phyloP scores from a whole-genome alignment of 1,284 basidiomycete genomes.

The Microbotryum silenes-acaulis region DNA sequence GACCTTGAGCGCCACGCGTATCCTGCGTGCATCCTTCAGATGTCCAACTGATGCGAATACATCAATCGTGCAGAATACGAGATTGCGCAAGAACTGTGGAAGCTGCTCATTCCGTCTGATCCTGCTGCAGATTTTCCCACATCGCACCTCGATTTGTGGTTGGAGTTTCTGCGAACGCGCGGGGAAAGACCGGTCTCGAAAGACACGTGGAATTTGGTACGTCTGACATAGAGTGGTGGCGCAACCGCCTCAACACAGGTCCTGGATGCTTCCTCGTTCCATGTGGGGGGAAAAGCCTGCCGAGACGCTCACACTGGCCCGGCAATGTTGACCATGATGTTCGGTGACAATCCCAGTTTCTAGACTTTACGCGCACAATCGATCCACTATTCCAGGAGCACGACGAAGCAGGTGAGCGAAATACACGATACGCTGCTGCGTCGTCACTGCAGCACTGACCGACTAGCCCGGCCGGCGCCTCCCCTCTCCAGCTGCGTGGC shows the following conservation, averaged over 20 bases:
- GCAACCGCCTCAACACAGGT: constrained; percentile 10
- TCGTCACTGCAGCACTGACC: background rate
- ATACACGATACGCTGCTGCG: background rate
- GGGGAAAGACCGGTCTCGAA: constrained; percentile 78
- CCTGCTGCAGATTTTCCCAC: constrained; percentile 62
- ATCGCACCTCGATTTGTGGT: constrained; percentile 70
- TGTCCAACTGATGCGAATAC: background rate
- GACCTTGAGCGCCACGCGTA: background rate
- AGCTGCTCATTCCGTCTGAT: constrained; percentile 69
- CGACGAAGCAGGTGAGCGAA: constrained; percentile 68
- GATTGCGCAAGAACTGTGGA: constrained; percentile 75
- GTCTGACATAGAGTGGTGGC: constrained; percentile 26
- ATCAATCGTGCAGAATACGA: constrained; percentile 51
- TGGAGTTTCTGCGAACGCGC: constrained; percentile 64
- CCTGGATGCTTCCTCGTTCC: constrained; percentile 1
- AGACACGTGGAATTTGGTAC: constrained; percentile 87
- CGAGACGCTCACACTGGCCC: too few species aligned
- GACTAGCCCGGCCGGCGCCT: background rate
- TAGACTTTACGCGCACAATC: constrained; percentile 72
- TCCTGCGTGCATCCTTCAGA: too few species aligned
- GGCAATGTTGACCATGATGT: too few species aligned
- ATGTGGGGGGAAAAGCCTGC: background rate
- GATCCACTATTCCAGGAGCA: constrained; percentile 73
- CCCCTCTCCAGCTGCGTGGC: constrained; percentile 64
- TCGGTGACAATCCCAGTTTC: constrained; percentile 49